A percentile compares a stretch with the other conserved stretches of the same genome.
Conservation (phyloP, 441 rosid genomes). For the Syzygium malaccense region DNA sequence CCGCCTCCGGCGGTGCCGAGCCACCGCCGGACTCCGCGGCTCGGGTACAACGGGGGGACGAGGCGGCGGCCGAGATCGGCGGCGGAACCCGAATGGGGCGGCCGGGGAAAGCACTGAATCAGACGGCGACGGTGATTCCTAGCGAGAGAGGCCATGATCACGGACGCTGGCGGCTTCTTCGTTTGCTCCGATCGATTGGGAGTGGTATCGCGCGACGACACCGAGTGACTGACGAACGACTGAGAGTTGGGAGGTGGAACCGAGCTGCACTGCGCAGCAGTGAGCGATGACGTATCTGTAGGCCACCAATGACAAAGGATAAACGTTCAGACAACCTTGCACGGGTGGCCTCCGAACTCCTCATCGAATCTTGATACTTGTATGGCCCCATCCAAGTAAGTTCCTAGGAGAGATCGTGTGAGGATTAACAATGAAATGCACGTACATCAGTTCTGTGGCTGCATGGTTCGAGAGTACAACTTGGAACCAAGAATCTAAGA, state of each 20-base stretch:
- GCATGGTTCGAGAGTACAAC: no score
- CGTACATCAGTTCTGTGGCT: no score
- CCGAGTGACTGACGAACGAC: neutral
- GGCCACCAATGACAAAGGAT: no score
- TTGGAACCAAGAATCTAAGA: no score
- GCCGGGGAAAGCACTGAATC: neutral
- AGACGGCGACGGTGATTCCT: conserved; percentile 21
- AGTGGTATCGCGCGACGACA: neutral
- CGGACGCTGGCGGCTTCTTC: neutral
- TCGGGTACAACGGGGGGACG: neutral
- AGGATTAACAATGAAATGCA: no score
- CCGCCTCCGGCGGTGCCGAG: conserved; percentile 18
- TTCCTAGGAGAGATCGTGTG: no score
- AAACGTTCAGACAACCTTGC: no score
- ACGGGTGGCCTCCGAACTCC: no score
- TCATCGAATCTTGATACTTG: no score
- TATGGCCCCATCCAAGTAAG: no score
- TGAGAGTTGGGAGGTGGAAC: neutral
- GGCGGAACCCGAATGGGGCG: neutral
- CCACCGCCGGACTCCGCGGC: neutral
- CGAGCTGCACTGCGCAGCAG: neutral
- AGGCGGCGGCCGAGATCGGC: neutral
- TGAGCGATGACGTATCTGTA: neutral
- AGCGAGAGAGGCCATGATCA: conserved; percentile 25
- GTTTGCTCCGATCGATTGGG: neutral